Percentiles rank a stretch among this genome's conserved stretches.
Conservation (phyloP, 202 grass and related monocot genomes). For the Setaria italica region DNA sequence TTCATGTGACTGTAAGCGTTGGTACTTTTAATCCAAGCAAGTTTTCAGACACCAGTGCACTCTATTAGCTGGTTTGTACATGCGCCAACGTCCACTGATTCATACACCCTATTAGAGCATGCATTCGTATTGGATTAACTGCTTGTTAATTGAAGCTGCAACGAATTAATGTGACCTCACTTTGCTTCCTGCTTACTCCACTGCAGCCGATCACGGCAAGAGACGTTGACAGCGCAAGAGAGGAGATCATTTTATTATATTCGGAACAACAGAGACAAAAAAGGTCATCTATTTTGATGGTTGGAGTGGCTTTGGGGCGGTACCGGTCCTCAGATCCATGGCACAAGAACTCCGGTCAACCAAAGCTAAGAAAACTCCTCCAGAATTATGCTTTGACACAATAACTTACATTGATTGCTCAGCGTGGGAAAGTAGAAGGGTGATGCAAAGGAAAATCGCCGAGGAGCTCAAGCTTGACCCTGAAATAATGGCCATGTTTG, state of each 20-base stretch:
- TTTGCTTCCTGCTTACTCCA: neutral
- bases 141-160: neutral
- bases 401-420: constrained; percentile 31
- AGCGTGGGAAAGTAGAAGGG: constrained; percentile 4
- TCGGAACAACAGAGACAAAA: rapidly evolving
- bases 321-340: neutral
- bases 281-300: constrained; percentile 9
- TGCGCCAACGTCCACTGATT: too few relatives aligned
- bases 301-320: neutral
- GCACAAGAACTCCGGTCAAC: neutral
- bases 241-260: rapidly evolving
- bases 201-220: rapidly evolving
- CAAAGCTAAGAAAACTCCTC: neutral
- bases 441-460: constrained; percentile 8
- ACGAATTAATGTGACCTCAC: neutral
- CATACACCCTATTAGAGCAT: too few relatives aligned
- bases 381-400: neutral
- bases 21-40: neutral
- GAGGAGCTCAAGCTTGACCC: neutral
- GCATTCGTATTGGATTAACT: neutral
- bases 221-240: rapidly evolving
- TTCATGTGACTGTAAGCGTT: neutral
- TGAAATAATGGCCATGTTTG: neutral
- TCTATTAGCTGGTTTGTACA: neutral
- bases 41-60: neutral